These are phyloP conservation scores for Venturia oleaginea DNA, from an alignment of 2,329 filamentous ascomycete species.

Conservation along the genomic window DNA sequence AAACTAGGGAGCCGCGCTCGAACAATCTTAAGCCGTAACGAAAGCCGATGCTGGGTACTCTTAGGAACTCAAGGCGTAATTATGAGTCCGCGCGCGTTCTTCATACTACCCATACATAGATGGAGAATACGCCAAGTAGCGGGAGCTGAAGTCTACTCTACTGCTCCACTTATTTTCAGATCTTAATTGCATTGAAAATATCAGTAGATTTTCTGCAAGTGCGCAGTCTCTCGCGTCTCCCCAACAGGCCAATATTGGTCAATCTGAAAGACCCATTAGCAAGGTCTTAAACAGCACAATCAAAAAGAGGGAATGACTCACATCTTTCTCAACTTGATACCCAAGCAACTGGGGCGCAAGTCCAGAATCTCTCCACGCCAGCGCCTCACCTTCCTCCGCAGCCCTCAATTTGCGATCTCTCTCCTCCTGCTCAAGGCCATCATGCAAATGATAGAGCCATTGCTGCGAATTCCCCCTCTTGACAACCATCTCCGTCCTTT, in stretches of 20 bases:
- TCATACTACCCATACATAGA: too few relatives aligned
- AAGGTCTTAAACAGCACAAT: background rate
- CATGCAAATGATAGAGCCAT: slow-evolving; percentile 51
- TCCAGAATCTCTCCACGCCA: slow-evolving; percentile 8
- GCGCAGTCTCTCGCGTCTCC: background rate
- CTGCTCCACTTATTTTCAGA: too few relatives aligned
- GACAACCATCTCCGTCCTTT: slow-evolving; percentile 52
- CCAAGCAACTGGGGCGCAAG: slow-evolving; percentile 4
- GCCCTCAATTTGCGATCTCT: slow-evolving; percentile 34
- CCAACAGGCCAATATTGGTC: slow-evolving; percentile 5
- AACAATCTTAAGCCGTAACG: too few relatives aligned
- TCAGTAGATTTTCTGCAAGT: background rate
- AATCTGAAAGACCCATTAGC: background rate
- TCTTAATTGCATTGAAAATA: too few relatives aligned
- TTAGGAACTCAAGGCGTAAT: too few relatives aligned
- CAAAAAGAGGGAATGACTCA: background rate
- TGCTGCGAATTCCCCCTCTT: slow-evolving; percentile 52
- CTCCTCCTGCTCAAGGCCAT: slow-evolving; percentile 47
- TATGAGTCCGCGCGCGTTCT: too few relatives aligned
- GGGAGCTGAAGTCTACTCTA: too few relatives aligned
- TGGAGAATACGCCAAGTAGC: too few relatives aligned
- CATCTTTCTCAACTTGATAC: slow-evolving; percentile 8
- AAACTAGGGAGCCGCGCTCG: too few relatives aligned
- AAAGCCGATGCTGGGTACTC: too few relatives aligned
- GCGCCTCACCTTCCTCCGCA: slow-evolving; percentile 23